Conservation (phyloP, 2,329 filamentous ascomycete species). For the Nemania sp. region DNA sequence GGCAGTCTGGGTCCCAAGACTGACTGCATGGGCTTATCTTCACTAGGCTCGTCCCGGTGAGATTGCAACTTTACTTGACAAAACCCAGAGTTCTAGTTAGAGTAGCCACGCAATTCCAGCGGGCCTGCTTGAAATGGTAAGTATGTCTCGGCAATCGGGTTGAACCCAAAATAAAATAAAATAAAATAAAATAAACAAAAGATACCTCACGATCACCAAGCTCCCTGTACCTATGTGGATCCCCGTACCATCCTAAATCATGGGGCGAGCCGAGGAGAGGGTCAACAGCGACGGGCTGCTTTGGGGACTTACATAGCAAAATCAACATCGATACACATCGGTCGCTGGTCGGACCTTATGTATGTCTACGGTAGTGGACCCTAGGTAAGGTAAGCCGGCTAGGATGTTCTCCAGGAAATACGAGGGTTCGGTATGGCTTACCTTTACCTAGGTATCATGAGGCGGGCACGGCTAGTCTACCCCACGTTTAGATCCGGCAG, state of each 20-base stretch:
- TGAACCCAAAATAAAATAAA: not conserved
- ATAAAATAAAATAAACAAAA: not conserved
- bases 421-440: conserved; percentile 1
- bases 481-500: conserved; percentile 42
- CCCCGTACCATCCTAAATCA: too few species aligned
- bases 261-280: too few species aligned
- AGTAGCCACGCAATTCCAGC: too few species aligned
- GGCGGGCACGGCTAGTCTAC: conserved; percentile 30
- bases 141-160: not conserved
- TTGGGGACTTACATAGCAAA: not conserved
- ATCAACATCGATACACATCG: not conserved
- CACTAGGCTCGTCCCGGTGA: not conserved
- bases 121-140: not conserved
- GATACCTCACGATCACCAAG: not conserved
- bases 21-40: conserved; percentile 20
- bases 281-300: not conserved
- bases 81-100: too few species aligned
- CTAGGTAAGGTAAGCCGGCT: not conserved
- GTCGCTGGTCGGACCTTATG: not conserved
- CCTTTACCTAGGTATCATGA: not conserved
- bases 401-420: conserved; percentile 2
- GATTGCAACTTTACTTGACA: not conserved
- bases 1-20: not conserved
- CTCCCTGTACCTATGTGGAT: too few species aligned
- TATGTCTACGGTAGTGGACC: not conserved